Percentiles rank a stretch among this genome's conserved stretches.
Conservation (phyloP, 179 eudicot species). For the Amaranthus tricolor region DNA sequence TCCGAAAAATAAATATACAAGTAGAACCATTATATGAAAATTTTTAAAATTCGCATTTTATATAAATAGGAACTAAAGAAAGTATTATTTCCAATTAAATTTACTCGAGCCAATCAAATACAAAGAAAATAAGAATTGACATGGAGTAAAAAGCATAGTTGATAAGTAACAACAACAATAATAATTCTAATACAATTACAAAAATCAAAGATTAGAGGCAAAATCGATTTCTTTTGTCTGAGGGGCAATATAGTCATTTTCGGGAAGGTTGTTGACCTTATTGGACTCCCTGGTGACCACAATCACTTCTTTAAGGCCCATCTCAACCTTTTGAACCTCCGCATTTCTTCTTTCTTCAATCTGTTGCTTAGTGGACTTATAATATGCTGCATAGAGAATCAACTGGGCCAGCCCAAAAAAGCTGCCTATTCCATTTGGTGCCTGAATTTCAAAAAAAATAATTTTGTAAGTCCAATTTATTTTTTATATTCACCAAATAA, state of each 20-base stretch:
- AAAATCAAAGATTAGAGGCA: background rate
- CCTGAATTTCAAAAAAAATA: conserved; percentile 28
- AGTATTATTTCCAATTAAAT: conserved; percentile 5
- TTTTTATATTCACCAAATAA: background rate
- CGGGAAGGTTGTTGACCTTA: conserved; percentile 18
- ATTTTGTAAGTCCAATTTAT: background rate
- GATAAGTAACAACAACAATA: background rate
- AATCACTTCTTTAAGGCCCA: conserved; percentile 42
- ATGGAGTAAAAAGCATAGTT: background rate
- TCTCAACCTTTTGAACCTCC: conserved; percentile 27
- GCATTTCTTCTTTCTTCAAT: conserved; percentile 34
- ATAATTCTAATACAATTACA: background rate
- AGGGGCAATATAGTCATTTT: conserved; percentile 23
- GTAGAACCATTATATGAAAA: no score
- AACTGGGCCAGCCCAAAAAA: conserved; percentile 65
- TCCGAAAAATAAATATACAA: no score
- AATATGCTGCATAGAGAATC: conserved; percentile 52
- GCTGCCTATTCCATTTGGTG: conserved; percentile 61
- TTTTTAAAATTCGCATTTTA: background rate
- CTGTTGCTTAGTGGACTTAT: conserved; percentile 52
- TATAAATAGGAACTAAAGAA: background rate
- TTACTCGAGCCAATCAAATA: conserved; percentile 6
- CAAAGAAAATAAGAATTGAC: background rate
- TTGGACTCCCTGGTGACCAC: conserved; percentile 29
- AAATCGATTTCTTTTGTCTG: conserved; percentile 13